Percentiles rank a stretch among this genome's conserved stretches.
These are phyloP conservation scores for Aureobasidium vineae DNA, from an alignment of 2,329 filamentous ascomycete species.

Conservation along the genomic window DNA sequence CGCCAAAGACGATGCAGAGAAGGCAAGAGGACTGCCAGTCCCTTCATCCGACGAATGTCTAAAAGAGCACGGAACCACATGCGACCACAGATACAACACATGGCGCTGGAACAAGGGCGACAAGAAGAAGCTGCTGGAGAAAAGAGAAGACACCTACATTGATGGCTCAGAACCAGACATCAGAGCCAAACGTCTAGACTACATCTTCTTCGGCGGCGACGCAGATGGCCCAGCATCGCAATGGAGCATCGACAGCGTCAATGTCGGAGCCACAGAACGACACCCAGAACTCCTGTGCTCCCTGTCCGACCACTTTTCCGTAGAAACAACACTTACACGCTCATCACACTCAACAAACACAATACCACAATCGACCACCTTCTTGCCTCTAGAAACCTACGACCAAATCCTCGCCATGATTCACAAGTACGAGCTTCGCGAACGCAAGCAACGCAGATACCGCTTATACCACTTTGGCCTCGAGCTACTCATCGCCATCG, in stretches of 20 bases:
- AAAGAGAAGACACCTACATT: constrained; percentile 63
- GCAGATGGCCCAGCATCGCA: constrained; percentile 38
- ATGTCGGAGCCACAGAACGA: constrained; percentile 76
- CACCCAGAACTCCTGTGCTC: constrained; percentile 81
- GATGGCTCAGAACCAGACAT: constrained; percentile 67
- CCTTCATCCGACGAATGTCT: constrained; percentile 79
- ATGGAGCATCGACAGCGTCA: constrained; percentile 70
- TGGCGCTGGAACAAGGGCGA: constrained; percentile 82
- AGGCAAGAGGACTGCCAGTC: constrained; percentile 62
- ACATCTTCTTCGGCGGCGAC: constrained; percentile 71
- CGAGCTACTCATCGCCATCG: constrained; percentile 66
- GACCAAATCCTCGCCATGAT: constrained; percentile 73
- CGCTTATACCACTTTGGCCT: constrained; percentile 71
- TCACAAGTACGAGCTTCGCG: constrained; percentile 65
- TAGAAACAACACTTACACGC: constrained; percentile 68
- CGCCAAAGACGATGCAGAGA: constrained; percentile 64
- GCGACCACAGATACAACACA: constrained; percentile 81
- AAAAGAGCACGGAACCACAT: constrained; percentile 77
- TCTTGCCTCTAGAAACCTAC: constrained; percentile 46
- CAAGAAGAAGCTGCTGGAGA: constrained; percentile 62
- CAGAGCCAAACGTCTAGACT: constrained; percentile 84
- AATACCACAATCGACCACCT: constrained; percentile 1
- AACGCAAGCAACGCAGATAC: constrained; percentile 68
- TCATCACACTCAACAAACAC: neutral
- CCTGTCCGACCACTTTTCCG: constrained; percentile 91